Percentiles rank a stretch among this genome's conserved stretches.
phyloP scores from a whole-genome alignment of 2,329 filamentous ascomycete species.

The Mariannaea elegans region DNA sequence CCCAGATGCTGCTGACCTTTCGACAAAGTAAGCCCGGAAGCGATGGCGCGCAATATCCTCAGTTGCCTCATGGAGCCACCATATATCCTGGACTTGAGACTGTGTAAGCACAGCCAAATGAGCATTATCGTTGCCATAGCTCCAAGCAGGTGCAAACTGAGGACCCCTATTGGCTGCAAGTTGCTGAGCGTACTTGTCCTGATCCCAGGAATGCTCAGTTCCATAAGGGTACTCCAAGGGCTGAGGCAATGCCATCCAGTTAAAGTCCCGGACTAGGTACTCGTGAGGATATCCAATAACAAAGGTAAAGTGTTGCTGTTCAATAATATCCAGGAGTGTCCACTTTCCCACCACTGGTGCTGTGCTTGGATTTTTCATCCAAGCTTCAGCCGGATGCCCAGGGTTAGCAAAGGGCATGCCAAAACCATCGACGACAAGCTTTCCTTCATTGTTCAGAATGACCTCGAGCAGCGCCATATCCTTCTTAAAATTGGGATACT shows the following conservation, averaged over 20 bases:
- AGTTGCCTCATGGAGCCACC: background rate
- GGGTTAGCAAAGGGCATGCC: background rate
- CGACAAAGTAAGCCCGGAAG: no score
- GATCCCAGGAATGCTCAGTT: background rate
- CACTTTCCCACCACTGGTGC: background rate
- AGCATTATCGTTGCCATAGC: background rate
- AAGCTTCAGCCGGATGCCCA: background rate
- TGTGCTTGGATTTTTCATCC: background rate
- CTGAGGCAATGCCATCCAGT: background rate
- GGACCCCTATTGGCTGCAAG: background rate
- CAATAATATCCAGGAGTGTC: conserved; percentile 6
- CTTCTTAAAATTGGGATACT: background rate
- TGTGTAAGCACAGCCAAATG: background rate
- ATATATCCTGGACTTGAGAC: background rate
- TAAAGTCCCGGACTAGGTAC: background rate
- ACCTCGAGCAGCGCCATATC: background rate
- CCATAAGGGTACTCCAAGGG: conserved; percentile 6
- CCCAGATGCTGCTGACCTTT: no score
- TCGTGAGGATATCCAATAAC: background rate
- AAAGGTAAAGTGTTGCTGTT: conserved; percentile 1
- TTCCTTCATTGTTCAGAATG: background rate
- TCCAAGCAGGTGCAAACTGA: background rate
- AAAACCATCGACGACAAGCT: background rate
- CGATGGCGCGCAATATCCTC: no score
- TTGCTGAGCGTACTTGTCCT: background rate